A percentile compares a stretch with the other conserved stretches of the same genome.
Evolutionary conservation across 805 yeast genomes (phyloP).

Genomic region (Grigorovia yakushimaensis): DNA sequence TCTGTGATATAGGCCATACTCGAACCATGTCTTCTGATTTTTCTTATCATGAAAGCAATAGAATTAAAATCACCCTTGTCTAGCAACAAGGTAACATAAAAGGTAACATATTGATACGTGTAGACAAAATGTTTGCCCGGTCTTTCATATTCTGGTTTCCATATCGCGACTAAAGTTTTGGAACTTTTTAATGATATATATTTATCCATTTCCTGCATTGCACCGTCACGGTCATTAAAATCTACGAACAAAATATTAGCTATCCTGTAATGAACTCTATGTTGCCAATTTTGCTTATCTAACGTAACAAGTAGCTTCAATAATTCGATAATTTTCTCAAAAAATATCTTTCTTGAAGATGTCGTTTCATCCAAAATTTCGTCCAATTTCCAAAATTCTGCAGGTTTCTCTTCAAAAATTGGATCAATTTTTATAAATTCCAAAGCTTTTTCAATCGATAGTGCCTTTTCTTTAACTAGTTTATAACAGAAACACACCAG

Average conservation of each 20-base stretch:
- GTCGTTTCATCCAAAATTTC: background rate
- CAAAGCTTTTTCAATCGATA: conserved; percentile 34
- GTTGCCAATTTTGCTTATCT: conserved; percentile 90
- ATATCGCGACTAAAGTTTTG: conserved; percentile 69
- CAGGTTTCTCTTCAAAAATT: conserved; percentile 17
- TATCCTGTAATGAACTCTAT: conserved; percentile 64
- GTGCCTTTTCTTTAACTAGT: conserved; percentile 31
- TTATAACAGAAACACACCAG: conserved; percentile 52
- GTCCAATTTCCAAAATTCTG: conserved; percentile 18
- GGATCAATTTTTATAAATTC: conserved; percentile 32
- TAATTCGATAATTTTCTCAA: conserved; percentile 33
- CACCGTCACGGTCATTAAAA: conserved; percentile 40
- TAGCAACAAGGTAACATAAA: conserved; percentile 48
- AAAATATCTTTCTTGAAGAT: conserved; percentile 19
- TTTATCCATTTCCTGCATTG: conserved; percentile 53
- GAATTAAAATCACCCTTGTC: conserved; percentile 47
- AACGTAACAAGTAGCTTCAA: conserved; percentile 39
- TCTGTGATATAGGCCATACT: conserved; percentile 47
- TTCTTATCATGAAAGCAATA: conserved; percentile 52
- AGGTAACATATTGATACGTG: conserved; percentile 57
- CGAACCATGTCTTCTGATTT: conserved; percentile 67
- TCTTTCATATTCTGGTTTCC: conserved; percentile 88
- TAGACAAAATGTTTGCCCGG: conserved; percentile 90
- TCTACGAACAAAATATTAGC: conserved; percentile 54
- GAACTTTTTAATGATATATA: conserved; percentile 58